A percentile compares a stretch with the other conserved stretches of the same genome.
These are phyloP conservation scores for Rutidosis leptorrhynchoides DNA, from an alignment of 129 eudicot species.

Conservation along the genomic window DNA sequence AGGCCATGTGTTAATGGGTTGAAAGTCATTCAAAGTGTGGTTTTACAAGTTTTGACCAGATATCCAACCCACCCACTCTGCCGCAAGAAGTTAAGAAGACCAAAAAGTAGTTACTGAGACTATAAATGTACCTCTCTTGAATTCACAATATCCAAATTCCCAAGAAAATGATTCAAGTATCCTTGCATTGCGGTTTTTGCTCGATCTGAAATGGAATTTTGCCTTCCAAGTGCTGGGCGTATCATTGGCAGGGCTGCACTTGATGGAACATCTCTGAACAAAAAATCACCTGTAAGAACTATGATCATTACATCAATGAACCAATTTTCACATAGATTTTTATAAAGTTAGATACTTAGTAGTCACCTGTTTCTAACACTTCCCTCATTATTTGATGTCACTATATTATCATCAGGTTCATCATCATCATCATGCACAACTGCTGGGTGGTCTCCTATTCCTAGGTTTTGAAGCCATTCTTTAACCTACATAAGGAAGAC, in stretches of 20 bases:
- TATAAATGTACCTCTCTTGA: slow-evolving; percentile 65
- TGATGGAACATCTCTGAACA: slow-evolving; percentile 99
- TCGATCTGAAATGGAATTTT: slow-evolving; percentile 83
- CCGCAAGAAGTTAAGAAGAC: slow-evolving; percentile 6
- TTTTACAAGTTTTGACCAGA: neutral
- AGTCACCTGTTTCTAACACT: slow-evolving; percentile 74
- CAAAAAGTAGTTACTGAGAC: neutral
- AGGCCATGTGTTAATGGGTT: neutral
- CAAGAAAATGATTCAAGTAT: slow-evolving; percentile 89
- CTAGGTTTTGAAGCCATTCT: slow-evolving; percentile 97
- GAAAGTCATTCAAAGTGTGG: neutral
- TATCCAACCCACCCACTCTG: neutral
- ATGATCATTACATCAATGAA: slow-evolving; percentile 49
- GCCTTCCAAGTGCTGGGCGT: slow-evolving; percentile 91
- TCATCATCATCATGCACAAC: slow-evolving; percentile 79
- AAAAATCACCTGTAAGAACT: slow-evolving; percentile 78
- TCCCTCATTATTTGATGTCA: slow-evolving; percentile 61
- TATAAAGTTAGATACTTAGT: slow-evolving; percentile 27
- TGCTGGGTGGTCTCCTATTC: slow-evolving; percentile 78
- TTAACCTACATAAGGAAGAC: slow-evolving; percentile 50
- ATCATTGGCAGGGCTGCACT: slow-evolving; percentile 91
- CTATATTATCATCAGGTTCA: slow-evolving; percentile 71
- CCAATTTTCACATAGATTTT: slow-evolving; percentile 23
- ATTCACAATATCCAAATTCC: slow-evolving; percentile 88
- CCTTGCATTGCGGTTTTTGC: slow-evolving; percentile 96